Conservation (phyloP, 2,329 filamentous ascomycete species). For the Arthrobotrys megalospora region DNA sequence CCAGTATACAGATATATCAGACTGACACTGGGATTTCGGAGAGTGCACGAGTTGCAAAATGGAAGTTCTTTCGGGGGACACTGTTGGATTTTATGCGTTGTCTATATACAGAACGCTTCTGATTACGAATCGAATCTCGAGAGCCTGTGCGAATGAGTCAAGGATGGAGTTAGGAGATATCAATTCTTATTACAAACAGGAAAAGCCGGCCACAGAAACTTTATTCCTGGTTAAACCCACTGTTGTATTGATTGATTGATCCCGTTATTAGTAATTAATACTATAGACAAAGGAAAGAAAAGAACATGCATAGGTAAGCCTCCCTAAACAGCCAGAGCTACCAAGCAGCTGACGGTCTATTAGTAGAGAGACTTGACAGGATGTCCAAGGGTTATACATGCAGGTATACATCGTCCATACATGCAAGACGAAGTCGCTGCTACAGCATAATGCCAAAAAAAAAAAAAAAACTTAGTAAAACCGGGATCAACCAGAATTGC, state of each 20-base stretch:
- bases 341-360: background rate
- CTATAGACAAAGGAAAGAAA: conserved; percentile 41
- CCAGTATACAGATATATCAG: background rate
- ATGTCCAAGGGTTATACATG: conserved; percentile 30
- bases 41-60: background rate
- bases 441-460: background rate
- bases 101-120: background rate
- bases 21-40: background rate
- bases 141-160: background rate
- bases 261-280: conserved; percentile 40
- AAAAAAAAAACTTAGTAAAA: conserved; percentile 6
- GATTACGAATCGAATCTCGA: conserved; percentile 1
- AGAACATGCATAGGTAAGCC: background rate
- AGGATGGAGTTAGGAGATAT: conserved; percentile 45
- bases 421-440: conserved; percentile 14
- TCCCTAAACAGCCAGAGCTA: background rate
- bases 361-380: conserved; percentile 5
- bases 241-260: conserved; percentile 33
- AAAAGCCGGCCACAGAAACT: background rate
- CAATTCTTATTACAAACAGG: background rate
- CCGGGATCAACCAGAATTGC: conserved; percentile 12
- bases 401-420: conserved; percentile 35
- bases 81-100: conserved; percentile 59
- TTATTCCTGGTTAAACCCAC: conserved; percentile 22
- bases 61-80: background rate